Percentiles rank a stretch among this genome's conserved stretches.
Conservation (phyloP, 176 grass and related monocot genomes). For the Melocanna baccifera region DNA sequence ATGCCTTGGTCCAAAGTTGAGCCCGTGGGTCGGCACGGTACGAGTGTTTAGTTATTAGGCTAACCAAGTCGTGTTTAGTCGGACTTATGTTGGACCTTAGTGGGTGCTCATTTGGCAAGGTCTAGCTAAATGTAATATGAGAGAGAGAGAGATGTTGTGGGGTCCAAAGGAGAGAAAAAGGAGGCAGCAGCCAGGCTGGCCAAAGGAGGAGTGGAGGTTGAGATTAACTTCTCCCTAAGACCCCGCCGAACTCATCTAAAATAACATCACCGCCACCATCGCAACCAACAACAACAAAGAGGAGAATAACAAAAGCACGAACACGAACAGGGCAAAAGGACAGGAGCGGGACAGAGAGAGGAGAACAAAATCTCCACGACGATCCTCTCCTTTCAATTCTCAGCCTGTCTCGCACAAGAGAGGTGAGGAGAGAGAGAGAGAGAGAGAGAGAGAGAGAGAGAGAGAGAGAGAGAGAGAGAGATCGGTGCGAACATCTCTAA, state of each 20-base stretch:
- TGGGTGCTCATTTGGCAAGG: too few relatives aligned
- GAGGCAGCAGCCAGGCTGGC: slow-evolving; percentile 24
- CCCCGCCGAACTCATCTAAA: slow-evolving; percentile 31
- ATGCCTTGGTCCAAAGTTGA: too few relatives aligned
- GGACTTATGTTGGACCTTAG: too few relatives aligned
- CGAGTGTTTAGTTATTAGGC: too few relatives aligned
- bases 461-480: not conserved
- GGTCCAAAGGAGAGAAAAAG: slow-evolving; percentile 12
- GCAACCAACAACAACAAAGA: not conserved
- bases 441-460: slow-evolving; percentile 1
- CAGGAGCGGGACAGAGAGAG: not conserved
- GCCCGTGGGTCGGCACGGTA: too few relatives aligned
- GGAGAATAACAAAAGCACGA: not conserved
- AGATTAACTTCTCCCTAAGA: slow-evolving; percentile 25
- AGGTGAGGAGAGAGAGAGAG: not conserved
- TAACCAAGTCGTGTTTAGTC: too few relatives aligned
- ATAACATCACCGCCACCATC: not conserved
- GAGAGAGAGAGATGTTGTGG: not conserved
- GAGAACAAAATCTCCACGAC: slow-evolving; percentile 12
- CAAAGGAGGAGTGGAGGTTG: slow-evolving; percentile 20
- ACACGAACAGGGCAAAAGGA: not conserved
- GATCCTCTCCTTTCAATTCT: not conserved
- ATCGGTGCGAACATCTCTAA: slow-evolving; percentile 6
- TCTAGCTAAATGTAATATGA: not conserved
- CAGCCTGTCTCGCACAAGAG: not conserved